A percentile compares a stretch with the other conserved stretches of the same genome.
Evolutionary conservation across 768 basidiomycete genomes (phyloP).

Genomic region (Termitomyces sp.): DNA sequence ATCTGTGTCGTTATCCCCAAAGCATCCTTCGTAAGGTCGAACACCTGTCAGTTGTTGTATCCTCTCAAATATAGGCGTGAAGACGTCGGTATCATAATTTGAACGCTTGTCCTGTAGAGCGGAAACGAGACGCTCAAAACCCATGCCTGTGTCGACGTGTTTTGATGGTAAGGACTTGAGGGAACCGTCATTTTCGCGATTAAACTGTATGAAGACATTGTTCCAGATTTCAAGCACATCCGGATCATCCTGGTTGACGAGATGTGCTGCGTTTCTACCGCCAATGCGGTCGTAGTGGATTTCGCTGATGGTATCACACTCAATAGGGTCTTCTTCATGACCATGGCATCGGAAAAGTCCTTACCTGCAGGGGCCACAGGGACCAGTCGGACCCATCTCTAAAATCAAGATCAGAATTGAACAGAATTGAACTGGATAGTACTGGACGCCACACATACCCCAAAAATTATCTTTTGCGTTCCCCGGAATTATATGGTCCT

Average conservation of each 20-base stretch:
- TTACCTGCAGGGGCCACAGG: constrained; percentile 94
- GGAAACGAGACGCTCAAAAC: constrained; percentile 96
- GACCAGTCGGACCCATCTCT: constrained; percentile 99
- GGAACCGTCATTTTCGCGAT: constrained; percentile 86
- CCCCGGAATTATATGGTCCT: constrained; percentile 89
- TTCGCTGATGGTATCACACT: constrained; percentile 51
- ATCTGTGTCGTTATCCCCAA: constrained; percentile 92
- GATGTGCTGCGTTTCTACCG: constrained; percentile 88
- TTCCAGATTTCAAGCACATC: constrained; percentile 99
- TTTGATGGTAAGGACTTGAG: constrained; percentile 81
- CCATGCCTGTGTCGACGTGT: constrained; percentile 99
- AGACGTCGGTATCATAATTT: constrained; percentile 98
- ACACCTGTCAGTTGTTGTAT: constrained; percentile 89
- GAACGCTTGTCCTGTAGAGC: constrained; percentile 87
- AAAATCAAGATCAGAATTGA: constrained; percentile 4
- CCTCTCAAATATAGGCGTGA: constrained; percentile 81
- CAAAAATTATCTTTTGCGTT: constrained; percentile 99
- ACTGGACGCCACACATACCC: constrained; percentile 52
- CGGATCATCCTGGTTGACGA: constrained; percentile 96
- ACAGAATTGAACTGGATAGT: not conserved
- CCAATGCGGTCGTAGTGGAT: constrained; percentile 97
- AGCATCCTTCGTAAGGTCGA: constrained; percentile 82
- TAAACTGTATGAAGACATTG: constrained; percentile 99
- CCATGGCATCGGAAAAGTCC: constrained; percentile 6
- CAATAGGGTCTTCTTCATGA: not conserved